phyloP scores from a whole-genome alignment of 768 basidiomycete species.

The Tylopilus rubrobrunneus region DNA sequence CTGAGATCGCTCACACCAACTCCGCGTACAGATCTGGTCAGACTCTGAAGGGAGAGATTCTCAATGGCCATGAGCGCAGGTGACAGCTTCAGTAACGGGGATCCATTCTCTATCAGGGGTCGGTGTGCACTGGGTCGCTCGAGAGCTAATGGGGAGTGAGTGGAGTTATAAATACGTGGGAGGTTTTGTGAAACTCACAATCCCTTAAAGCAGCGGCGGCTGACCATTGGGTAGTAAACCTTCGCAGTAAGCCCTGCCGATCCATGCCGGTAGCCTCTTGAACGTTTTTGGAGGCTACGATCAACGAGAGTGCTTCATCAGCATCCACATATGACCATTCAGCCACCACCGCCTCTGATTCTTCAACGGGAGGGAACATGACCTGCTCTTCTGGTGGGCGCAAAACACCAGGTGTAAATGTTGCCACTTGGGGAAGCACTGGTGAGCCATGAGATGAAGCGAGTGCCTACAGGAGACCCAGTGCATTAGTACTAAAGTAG shows the following conservation, averaged over 20 bases:
- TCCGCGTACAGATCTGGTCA: conserved; percentile 72
- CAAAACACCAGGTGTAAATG: conserved; percentile 38
- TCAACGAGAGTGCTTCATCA: conserved; percentile 49
- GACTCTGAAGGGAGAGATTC: conserved; percentile 82
- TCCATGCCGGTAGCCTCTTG: conserved; percentile 67
- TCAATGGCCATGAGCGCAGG: conserved; percentile 89
- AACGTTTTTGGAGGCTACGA: conserved; percentile 50
- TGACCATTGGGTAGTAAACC: conserved; percentile 64
- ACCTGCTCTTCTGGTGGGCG: conserved; percentile 43
- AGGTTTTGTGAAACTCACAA: conserved; percentile 47
- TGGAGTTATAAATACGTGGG: conserved; percentile 10
- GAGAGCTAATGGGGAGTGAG: conserved; percentile 39
- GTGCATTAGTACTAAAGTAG: conserved; percentile 14
- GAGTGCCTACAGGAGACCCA: conserved; percentile 39
- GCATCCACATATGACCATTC: conserved; percentile 44
- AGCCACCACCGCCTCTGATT: conserved; percentile 16
- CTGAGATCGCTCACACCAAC: conserved; percentile 86
- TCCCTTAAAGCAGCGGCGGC: conserved; percentile 70
- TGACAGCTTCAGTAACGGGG: conserved; percentile 75
- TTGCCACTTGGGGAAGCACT: conserved; percentile 34
- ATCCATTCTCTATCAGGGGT: conserved; percentile 62
- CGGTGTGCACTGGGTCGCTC: conserved; percentile 55
- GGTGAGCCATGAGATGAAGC: conserved; percentile 36
- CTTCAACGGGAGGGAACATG: conserved; percentile 35
- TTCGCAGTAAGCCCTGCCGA: conserved; percentile 47